Percentiles rank a stretch among this genome's conserved stretches.
Conservation (phyloP, 2,329 filamentous ascomycete genomes). For the Juglanconis oblonga region DNA sequence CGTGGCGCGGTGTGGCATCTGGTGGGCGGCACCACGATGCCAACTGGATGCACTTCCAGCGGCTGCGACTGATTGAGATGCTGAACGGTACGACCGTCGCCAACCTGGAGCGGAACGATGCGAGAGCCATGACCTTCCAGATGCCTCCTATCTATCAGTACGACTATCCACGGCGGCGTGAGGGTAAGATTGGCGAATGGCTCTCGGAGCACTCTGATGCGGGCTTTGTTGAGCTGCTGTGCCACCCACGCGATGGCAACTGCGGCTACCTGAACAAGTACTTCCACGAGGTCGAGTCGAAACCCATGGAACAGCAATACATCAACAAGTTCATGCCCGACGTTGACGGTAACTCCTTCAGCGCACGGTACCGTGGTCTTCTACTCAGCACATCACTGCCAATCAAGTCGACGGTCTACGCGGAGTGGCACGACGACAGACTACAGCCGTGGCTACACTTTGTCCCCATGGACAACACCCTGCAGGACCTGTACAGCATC, state of each 20-base stretch:
- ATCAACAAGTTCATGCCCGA: constrained; percentile 66
- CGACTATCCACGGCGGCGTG: constrained; percentile 34
- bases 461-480: constrained; percentile 67
- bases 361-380: constrained; percentile 61
- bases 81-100: constrained; percentile 60
- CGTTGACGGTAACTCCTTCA: constrained; percentile 67
- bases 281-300: constrained; percentile 29
- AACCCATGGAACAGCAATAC: constrained; percentile 48
- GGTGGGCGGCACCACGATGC: constrained; percentile 51
- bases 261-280: constrained; percentile 39
- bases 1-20: constrained; percentile 66
- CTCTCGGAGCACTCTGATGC: constrained; percentile 37
- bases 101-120: constrained; percentile 39
- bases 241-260: constrained; percentile 29
- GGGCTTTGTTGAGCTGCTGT: constrained; percentile 42
- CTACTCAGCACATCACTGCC: constrained; percentile 62
- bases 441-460: constrained; percentile 71
- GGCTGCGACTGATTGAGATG: constrained; percentile 69
- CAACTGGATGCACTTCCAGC: constrained; percentile 67
- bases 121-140: constrained; percentile 45
- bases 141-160: constrained; percentile 43
- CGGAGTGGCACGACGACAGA: constrained; percentile 72
- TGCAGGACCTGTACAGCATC: constrained; percentile 62
- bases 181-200: constrained; percentile 38
- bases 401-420: constrained; percentile 69